phyloP scores from a whole-genome alignment of 1,284 basidiomycete genomes.

The Ceratobasidium sp. region DNA sequence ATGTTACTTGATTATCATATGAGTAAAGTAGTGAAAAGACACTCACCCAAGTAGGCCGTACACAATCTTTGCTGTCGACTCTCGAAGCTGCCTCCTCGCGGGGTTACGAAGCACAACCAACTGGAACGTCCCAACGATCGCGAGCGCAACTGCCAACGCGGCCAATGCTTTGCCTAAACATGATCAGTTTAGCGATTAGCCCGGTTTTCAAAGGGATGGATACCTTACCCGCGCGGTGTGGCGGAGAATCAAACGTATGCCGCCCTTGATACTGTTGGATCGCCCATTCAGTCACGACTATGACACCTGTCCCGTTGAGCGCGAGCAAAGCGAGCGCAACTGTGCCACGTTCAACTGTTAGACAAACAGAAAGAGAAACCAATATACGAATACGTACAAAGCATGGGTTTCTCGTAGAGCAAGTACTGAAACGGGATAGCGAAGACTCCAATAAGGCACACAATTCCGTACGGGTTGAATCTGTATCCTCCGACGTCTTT shows the following conservation, averaged over 20 bases:
- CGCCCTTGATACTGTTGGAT: conserved; percentile 53
- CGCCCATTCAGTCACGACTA: conserved; percentile 55
- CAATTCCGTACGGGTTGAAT: conserved; percentile 58
- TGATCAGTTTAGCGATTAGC: not conserved
- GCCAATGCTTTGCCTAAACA: conserved; percentile 50
- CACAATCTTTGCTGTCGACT: conserved; percentile 40
- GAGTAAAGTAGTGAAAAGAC: not conserved
- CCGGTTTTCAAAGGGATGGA: not conserved
- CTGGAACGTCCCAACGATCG: conserved; percentile 56
- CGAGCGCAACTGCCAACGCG: conserved; percentile 57
- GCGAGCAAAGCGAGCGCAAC: conserved; percentile 54
- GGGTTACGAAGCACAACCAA: conserved; percentile 58
- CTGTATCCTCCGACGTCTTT: conserved; percentile 57
- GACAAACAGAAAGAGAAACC: not conserved
- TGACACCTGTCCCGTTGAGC: conserved; percentile 55
- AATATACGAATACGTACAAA: conserved; percentile 41
- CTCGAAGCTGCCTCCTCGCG: conserved; percentile 56
- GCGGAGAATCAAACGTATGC: conserved; percentile 54
- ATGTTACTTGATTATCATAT: not conserved
- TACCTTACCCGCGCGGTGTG: conserved; percentile 53
- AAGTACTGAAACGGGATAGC: conserved; percentile 55
- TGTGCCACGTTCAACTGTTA: conserved; percentile 27
- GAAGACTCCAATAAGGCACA: conserved; percentile 52
- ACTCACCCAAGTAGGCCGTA: conserved; percentile 31
- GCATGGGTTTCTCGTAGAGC: conserved; percentile 55